A percentile compares a stretch with the other conserved stretches of the same genome.
phyloP scores from a whole-genome alignment of 352 stramenopile genomes.

The Globisporangium middletonii region DNA sequence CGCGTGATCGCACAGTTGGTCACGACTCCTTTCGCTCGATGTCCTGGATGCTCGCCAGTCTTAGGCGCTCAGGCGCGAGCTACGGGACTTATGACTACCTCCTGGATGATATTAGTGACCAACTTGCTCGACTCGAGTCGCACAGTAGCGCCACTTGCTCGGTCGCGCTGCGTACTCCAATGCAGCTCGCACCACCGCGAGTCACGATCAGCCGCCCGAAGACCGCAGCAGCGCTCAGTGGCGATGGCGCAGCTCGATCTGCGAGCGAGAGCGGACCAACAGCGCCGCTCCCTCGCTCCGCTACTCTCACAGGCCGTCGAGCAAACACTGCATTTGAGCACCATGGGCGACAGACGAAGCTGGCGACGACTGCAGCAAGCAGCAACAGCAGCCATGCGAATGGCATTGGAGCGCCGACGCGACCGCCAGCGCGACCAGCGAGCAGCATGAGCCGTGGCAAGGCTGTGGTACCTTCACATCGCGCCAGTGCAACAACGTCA shows the following conservation, averaged over 20 bases:
- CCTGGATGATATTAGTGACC: too few relatives aligned
- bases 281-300: background rate
- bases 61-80: too few relatives aligned
- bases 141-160: background rate
- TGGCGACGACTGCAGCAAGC: background rate
- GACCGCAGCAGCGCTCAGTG: constrained; percentile 10
- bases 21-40: too few relatives aligned
- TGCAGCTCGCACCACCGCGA: constrained; percentile 14
- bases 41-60: too few relatives aligned
- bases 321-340: background rate
- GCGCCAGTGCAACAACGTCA: background rate
- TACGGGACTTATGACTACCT: too few relatives aligned
- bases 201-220: constrained; percentile 23
- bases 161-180: too few relatives aligned
- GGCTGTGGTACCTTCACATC: background rate
- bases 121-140: background rate
- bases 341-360: background rate
- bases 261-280: background rate
- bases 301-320: background rate
- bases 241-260: background rate
- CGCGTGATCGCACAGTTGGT: too few relatives aligned
- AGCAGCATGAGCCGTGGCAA: constrained; percentile 2
- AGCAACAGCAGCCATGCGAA: background rate
- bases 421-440: background rate
- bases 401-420: background rate